Evolutionary conservation across 805 yeast genomes (phyloP).

Genomic region (Torulaspora delbrueckii): DNA sequence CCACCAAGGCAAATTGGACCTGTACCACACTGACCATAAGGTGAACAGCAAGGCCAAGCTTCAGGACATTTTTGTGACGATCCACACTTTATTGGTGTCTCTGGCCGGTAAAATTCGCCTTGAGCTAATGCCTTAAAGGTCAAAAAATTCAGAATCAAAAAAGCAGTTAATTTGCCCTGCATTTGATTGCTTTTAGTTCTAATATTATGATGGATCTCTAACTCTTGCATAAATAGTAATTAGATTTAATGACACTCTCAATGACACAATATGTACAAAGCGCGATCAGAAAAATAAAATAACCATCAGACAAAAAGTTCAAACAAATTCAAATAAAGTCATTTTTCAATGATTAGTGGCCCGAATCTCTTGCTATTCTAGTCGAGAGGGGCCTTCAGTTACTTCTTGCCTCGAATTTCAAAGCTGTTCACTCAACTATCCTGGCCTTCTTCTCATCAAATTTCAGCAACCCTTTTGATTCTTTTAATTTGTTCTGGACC

Average conservation of each 20-base stretch:
- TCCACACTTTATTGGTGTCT: constrained; percentile 23
- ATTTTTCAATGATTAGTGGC: no score
- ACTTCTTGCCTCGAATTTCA: neutral
- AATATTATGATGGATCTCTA: neutral
- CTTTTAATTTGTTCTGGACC: constrained; percentile 59
- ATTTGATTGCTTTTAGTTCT: neutral
- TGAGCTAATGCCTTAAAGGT: neutral
- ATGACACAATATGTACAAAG: constrained; percentile 1
- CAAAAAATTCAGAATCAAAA: neutral
- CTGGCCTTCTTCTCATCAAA: constrained; percentile 6
- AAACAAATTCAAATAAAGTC: neutral
- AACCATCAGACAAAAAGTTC: neutral
- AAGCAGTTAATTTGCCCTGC: neutral
- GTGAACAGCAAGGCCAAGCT: constrained; percentile 80
- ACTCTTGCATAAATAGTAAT: neutral
- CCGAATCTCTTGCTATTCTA: no score
- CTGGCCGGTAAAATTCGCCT: constrained; percentile 27
- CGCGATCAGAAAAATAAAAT: neutral
- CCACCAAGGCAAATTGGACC: constrained; percentile 79
- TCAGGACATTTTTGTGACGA: constrained; percentile 54
- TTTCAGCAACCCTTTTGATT: constrained; percentile 43
- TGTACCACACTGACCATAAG: constrained; percentile 74
- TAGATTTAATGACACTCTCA: constrained; percentile 3
- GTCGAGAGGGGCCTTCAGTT: no score
- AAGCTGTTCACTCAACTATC: neutral